Evolutionary conservation across 1,284 basidiomycete genomes (phyloP).

Genomic region (Ganoderma meredithae): DNA sequence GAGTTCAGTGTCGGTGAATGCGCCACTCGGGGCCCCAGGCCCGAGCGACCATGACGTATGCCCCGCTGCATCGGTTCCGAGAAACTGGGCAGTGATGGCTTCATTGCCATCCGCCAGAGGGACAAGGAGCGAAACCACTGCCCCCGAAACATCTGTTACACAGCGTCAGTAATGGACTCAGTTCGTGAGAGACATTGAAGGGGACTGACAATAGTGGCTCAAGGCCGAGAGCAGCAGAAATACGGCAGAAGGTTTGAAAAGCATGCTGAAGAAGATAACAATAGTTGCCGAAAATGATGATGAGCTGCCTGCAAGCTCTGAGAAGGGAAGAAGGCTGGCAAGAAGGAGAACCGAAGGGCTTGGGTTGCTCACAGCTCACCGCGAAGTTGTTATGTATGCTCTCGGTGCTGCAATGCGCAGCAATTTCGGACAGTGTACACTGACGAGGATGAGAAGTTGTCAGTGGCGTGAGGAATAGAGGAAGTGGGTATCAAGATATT

Average conservation of each 20-base stretch:
- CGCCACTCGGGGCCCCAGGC: not conserved
- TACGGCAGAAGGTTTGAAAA: not conserved
- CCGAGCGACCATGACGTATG: slow-evolving; percentile 1
- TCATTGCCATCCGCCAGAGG: not conserved
- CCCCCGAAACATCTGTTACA: not conserved
- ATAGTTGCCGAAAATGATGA: not conserved
- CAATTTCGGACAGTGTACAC: not conserved
- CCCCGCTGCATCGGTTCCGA: not conserved
- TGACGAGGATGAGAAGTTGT: not conserved
- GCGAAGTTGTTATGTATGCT: not conserved
- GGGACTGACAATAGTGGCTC: not conserved
- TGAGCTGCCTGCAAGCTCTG: not conserved
- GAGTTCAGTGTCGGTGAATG: not conserved
- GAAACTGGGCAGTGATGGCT: not conserved
- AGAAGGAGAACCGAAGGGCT: not conserved
- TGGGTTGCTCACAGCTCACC: not conserved
- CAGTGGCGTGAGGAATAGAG: not conserved
- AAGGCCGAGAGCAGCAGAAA: not conserved
- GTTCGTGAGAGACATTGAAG: not conserved
- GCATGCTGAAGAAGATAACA: not conserved
- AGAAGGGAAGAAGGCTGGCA: not conserved
- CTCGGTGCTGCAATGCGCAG: not conserved
- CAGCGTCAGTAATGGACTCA: not conserved
- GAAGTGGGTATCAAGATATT: not conserved
- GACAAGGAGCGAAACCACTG: not conserved